Conservation (phyloP, 352 stramenopile species). For the Elongisporangium prolatum region DNA sequence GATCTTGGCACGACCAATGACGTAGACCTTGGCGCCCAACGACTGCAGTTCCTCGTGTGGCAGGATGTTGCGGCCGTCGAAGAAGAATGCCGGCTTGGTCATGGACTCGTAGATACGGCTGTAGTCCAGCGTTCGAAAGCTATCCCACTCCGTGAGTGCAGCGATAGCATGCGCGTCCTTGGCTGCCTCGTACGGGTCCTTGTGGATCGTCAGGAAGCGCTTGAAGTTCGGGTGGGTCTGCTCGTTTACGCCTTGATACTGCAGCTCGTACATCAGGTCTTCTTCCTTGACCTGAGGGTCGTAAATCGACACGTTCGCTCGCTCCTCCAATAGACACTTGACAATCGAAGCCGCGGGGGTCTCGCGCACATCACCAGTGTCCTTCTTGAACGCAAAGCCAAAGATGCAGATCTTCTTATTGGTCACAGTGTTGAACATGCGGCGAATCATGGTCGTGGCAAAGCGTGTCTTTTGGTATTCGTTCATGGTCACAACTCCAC, state of each 20-base stretch:
- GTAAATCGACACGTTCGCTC: conserved; percentile 95
- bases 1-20: conserved; percentile 88
- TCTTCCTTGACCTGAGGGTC: conserved; percentile 98
- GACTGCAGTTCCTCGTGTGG: conserved; percentile 91
- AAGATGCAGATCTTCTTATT: conserved; percentile 99
- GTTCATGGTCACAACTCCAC: conserved; percentile 99
- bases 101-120: conserved; percentile 94
- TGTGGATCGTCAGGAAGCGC: conserved; percentile 60
- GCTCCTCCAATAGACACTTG: conserved; percentile 95
- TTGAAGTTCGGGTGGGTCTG: conserved; percentile 88
- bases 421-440: conserved; percentile 99
- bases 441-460: conserved; percentile 95
- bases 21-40: conserved; percentile 98
- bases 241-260: conserved; percentile 88
- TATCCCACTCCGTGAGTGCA: conserved; percentile 98
- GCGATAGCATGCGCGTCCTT: conserved; percentile 92
- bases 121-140: conserved; percentile 98
- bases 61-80: conserved; percentile 98
- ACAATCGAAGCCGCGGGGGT: conserved; percentile 97
- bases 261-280: conserved; percentile 85
- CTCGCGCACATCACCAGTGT: conserved; percentile 99
- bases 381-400: conserved; percentile 99
- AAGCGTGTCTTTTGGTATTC: conserved; percentile 99
- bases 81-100: conserved; percentile 99
- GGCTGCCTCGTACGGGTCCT: conserved; percentile 90